Evolutionary conservation across 2,329 filamentous ascomycete genomes (phyloP).

Genomic region (Lasiodiplodia sp.): DNA sequence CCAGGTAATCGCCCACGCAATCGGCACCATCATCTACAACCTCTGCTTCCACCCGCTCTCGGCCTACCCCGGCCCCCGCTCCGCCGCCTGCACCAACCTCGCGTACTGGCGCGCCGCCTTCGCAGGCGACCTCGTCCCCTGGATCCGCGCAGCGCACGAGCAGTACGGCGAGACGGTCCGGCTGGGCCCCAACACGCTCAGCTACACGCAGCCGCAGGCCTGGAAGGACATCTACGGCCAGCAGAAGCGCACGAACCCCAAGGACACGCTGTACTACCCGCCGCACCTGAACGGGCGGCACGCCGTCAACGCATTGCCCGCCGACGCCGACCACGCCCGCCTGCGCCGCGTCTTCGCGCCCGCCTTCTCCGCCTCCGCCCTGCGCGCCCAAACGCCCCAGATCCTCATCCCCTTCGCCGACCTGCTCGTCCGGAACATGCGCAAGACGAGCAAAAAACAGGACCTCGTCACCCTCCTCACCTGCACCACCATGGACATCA

Average conservation of each 20-base stretch:
- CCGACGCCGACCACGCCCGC: constrained; percentile 41
- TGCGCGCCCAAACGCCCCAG: constrained; percentile 34
- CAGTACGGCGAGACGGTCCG: constrained; percentile 53
- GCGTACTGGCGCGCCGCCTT: constrained; percentile 32
- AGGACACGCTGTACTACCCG: not conserved
- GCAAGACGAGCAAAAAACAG: not conserved
- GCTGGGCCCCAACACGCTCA: constrained; percentile 47
- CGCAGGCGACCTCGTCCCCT: not conserved
- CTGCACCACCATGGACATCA: not conserved
- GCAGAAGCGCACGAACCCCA: not conserved
- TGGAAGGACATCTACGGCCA: constrained; percentile 54
- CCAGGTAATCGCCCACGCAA: constrained; percentile 30
- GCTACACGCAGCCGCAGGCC: constrained; percentile 46
- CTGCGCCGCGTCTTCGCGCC: constrained; percentile 49
- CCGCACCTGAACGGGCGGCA: not conserved
- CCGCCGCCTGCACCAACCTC: constrained; percentile 41
- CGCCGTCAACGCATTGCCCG: not conserved
- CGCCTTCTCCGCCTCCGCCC: constrained; percentile 47
- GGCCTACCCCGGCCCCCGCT: constrained; percentile 52
- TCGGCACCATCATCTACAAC: constrained; percentile 43
- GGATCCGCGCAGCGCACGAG: constrained; percentile 40
- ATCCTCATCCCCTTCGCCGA: constrained; percentile 33
- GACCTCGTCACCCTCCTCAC: not conserved
- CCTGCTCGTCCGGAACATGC: constrained; percentile 36
- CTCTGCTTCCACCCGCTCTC: constrained; percentile 53